A percentile compares a stretch with the other conserved stretches of the same genome.
phyloP scores from a whole-genome alignment of 1,139 yeast species.

The Kodamaea arcana region DNA sequence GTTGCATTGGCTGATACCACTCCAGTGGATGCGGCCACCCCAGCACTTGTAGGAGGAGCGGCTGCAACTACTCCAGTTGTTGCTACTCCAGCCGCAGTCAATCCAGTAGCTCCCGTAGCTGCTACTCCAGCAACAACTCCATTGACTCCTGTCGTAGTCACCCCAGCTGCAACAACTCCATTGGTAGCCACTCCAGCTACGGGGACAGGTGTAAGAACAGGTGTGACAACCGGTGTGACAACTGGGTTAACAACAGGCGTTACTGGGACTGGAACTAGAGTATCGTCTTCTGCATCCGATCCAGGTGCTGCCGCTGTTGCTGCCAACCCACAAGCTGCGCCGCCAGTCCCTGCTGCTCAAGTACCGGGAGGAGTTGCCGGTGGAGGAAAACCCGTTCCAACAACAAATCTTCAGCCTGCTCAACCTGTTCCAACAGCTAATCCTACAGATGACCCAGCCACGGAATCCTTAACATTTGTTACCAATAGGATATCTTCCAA shows the following conservation, averaged over 20 bases:
- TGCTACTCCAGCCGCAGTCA: slow-evolving; percentile 10
- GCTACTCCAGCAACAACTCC: slow-evolving; percentile 10
- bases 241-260: slow-evolving; percentile 14
- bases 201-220: slow-evolving; percentile 6
- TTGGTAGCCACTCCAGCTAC: slow-evolving; percentile 14
- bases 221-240: slow-evolving; percentile 8
- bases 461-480: slow-evolving; percentile 12
- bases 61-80: slow-evolving; percentile 9
- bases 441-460: slow-evolving; percentile 13
- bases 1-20: slow-evolving; percentile 8
- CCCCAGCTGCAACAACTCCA: slow-evolving; percentile 12
- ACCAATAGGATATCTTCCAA: slow-evolving; percentile 8
- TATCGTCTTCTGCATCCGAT: slow-evolving; percentile 6
- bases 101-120: slow-evolving; percentile 10
- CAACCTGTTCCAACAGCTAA: slow-evolving; percentile 12
- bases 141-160: slow-evolving; percentile 12
- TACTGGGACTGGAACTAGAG: slow-evolving; percentile 14
- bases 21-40: slow-evolving; percentile 8
- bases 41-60: slow-evolving; percentile 7
- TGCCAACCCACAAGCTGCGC: slow-evolving; percentile 3
- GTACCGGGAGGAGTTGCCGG: slow-evolving; percentile 9
- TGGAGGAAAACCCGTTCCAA: slow-evolving; percentile 4
- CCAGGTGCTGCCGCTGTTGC: slow-evolving; percentile 8
- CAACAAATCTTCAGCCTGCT: slow-evolving; percentile 2
- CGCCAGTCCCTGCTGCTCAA: slow-evolving; percentile 8